Conservation (phyloP, 2,329 filamentous ascomycete genomes). For the Pseudonectria buxi region DNA sequence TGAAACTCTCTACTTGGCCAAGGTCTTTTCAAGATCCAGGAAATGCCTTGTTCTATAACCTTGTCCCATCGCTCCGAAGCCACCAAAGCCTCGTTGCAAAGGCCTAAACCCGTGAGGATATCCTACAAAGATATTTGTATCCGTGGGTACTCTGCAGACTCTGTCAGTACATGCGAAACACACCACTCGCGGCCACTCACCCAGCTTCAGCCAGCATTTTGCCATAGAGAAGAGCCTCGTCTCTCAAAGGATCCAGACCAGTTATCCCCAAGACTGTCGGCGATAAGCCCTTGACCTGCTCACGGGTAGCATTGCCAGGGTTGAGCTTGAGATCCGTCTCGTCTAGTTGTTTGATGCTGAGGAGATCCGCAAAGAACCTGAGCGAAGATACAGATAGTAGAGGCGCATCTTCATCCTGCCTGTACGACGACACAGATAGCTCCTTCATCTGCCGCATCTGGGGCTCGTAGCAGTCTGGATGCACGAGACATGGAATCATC, state of each 20-base stretch:
- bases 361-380: constrained; percentile 18
- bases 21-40: constrained; percentile 33
- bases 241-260: constrained; percentile 41
- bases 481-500: constrained; percentile 39
- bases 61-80: constrained; percentile 35
- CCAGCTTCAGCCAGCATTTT: constrained; percentile 37
- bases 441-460: constrained; percentile 29
- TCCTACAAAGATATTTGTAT: constrained; percentile 42
- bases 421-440: constrained; percentile 34
- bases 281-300: constrained; percentile 35
- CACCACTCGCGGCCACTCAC: too few relatives aligned
- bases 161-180: too few relatives aligned
- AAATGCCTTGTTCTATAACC: constrained; percentile 36
- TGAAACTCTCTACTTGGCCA: constrained; percentile 20
- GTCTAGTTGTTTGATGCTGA: constrained; percentile 18
- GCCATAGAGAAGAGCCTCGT: constrained; percentile 41
- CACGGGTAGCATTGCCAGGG: constrained; percentile 21
- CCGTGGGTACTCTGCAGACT: constrained; percentile 38
- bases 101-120: constrained; percentile 44
- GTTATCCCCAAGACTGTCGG: constrained; percentile 38
- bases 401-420: constrained; percentile 40
- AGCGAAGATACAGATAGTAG: constrained; percentile 33
- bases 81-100: constrained; percentile 33
- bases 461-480: constrained; percentile 8
- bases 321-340: constrained; percentile 31